Percentiles rank a stretch among this genome's conserved stretches.
Evolutionary conservation across 1,284 basidiomycete genomes (phyloP).

Genomic region (Cutaneotrichosporon spelunceum): DNA sequence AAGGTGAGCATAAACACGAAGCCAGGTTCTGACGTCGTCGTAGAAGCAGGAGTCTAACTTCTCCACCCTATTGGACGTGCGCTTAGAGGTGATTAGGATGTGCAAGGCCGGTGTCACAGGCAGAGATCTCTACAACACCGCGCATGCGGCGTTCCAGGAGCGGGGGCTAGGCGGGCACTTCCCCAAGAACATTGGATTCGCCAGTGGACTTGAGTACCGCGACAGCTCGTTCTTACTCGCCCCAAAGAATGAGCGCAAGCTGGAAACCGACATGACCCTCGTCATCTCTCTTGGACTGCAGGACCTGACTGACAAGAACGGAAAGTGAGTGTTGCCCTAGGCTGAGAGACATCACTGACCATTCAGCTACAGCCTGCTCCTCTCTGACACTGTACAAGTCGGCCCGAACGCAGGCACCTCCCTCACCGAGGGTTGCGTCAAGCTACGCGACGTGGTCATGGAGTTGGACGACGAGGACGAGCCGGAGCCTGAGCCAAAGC

Average conservation of each 20-base stretch:
- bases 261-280: conserved; percentile 80
- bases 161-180: conserved; percentile 81
- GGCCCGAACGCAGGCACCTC: conserved; percentile 65
- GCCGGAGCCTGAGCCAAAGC: conserved; percentile 53
- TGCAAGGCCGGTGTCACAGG: conserved; percentile 76
- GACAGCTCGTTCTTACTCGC: conserved; percentile 81
- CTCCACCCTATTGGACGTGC: conserved; percentile 70
- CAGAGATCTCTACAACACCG: conserved; percentile 76
- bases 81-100: conserved; percentile 69
- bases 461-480: conserved; percentile 59
- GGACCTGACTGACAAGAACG: conserved; percentile 66
- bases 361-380: conserved; percentile 69
- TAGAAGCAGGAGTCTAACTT: conserved; percentile 85
- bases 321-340: conserved; percentile 50
- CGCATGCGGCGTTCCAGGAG: conserved; percentile 67
- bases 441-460: conserved; percentile 81
- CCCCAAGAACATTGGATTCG: conserved; percentile 87
- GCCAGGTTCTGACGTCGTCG: neutral
- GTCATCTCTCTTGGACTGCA: conserved; percentile 80
- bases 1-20: conserved; percentile 58
- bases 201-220: conserved; percentile 89
- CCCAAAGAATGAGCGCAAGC: conserved; percentile 68
- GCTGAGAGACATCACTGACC: neutral
- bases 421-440: conserved; percentile 79
- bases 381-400: conserved; percentile 84